phyloP scores from a whole-genome alignment of 495 filamentous ascomycete species.

The Daldinia concentrica region DNA sequence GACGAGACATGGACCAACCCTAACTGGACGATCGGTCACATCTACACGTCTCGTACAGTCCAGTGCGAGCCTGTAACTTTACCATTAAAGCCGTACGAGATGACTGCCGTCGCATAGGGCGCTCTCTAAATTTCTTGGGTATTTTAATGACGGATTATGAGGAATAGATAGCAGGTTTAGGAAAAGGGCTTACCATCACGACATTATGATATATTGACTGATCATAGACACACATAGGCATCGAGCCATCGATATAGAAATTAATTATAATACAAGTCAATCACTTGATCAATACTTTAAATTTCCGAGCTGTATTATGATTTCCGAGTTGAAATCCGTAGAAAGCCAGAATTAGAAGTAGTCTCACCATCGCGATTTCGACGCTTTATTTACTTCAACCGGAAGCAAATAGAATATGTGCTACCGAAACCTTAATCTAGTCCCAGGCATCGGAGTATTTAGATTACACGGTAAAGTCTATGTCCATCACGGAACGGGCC shows the following conservation, averaged over 20 bases:
- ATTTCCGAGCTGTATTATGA: neutral
- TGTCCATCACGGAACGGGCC: neutral
- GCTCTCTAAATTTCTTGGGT: neutral
- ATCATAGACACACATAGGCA: constrained; percentile 21
- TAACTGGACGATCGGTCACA: constrained; percentile 53
- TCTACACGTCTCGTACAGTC: constrained; percentile 51
- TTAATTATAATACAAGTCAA: constrained; percentile 34
- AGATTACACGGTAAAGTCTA: neutral
- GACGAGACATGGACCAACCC: constrained; percentile 51
- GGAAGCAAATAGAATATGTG: neutral
- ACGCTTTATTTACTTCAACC: neutral
- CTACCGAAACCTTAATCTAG: neutral
- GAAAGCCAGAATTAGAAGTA: too few species aligned
- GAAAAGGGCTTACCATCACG: constrained; percentile 18
- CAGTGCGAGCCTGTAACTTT: constrained; percentile 46
- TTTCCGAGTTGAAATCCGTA: neutral
- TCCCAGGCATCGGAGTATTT: neutral
- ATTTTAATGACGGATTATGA: constrained; percentile 1
- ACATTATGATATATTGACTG: constrained; percentile 25
- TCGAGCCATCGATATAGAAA: constrained; percentile 19
- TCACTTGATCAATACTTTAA: neutral
- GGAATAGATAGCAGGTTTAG: constrained; percentile 1
- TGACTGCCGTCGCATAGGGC: constrained; percentile 50
- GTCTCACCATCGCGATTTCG: neutral
- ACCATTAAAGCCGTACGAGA: constrained; percentile 43